Evolutionary conservation across 2,329 filamentous ascomycete species (phyloP), one percentile per base, ranked within the genome.

Genomic region (Cladosporium sphaerospermum): DNA sequence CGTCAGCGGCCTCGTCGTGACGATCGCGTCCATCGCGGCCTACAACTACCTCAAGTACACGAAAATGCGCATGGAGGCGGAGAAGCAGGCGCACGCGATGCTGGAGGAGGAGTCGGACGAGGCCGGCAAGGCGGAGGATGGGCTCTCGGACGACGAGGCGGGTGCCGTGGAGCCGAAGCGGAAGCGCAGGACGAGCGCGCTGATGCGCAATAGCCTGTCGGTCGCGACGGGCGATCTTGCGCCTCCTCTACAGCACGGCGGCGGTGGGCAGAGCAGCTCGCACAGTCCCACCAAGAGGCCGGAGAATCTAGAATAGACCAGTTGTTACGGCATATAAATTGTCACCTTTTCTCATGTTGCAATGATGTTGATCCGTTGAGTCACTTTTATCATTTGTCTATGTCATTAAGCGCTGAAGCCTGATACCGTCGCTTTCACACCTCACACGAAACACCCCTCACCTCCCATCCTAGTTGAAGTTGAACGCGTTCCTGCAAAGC

Each of bases 21-120:
- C 93, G 0, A 88, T 97, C 61, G 75, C 78, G 40, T 91, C 89
- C 59, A 99, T 99, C 58, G 84, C 76, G 4, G 83, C 84, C 11
- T 99, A 99, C 72, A 99, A 99, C 66, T 96, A 88, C 67, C 84
- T 97, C 70, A 97, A 99, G 70, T 89, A 97, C 58, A 78, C 76
- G 45, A 89, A 88, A 71, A 96, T 99, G 93, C 81, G 88, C 44
- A 73, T 80, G 52, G 88, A 96, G 10, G 89, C 90, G 1, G 69
- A 71, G 16, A 71, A 75, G 59, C 72, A 76, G 48, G 73, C 69
- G 50, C 43, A 47, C 40, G 40, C 42, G 13, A 5, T 44, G 8
- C 40, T 58, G n/a, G 45, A 36, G n/a, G 45, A 52, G 9, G 39
- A 54, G 32, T 46, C 44, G 47, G 56, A 54, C 13, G 57, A 52